Evolutionary conservation across 1,284 basidiomycete genomes (phyloP).

Genomic region (Apiotrichum domesticum): DNA sequence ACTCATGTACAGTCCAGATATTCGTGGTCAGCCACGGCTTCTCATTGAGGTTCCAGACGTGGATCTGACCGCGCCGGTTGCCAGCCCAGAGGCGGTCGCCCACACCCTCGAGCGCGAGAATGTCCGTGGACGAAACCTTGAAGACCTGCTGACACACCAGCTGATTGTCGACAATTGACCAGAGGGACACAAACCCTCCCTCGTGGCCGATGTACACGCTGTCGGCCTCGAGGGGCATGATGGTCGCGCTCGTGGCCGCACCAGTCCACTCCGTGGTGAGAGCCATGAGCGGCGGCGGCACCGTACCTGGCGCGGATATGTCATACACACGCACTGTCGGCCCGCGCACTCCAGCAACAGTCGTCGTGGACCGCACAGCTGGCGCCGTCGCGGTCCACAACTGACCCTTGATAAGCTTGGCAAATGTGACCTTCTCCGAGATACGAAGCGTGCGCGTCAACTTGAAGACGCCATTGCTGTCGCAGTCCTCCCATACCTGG

Average conservation of each 20-base stretch:
- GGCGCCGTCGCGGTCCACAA: conserved; percentile 64
- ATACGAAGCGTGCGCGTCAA: conserved; percentile 62
- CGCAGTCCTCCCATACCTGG: conserved; percentile 56
- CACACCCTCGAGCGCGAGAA: conserved; percentile 72
- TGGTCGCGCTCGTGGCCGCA: conserved; percentile 70
- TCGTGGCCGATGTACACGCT: conserved; percentile 87
- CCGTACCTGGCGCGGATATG: conserved; percentile 47
- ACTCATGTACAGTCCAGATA: conserved; percentile 75
- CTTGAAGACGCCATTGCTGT: conserved; percentile 16
- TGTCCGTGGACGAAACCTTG: conserved; percentile 71
- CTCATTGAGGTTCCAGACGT: conserved; percentile 66
- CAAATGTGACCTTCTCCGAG: conserved; percentile 74
- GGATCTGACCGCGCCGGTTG: conserved; percentile 69
- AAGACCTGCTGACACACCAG: conserved; percentile 45
- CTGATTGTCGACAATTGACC: conserved; percentile 48
- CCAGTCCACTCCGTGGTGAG: conserved; percentile 55
- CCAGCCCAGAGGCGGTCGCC: conserved; percentile 79
- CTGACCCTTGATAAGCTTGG: conserved; percentile 62
- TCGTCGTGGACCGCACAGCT: conserved; percentile 37
- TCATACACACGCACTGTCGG: conserved; percentile 76
- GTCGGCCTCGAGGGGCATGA: conserved; percentile 63
- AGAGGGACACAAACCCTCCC: conserved; percentile 77
- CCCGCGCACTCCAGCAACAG: conserved; percentile 50
- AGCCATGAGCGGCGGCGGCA: conserved; percentile 50
- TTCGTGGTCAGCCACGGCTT: conserved; percentile 82